These are phyloP conservation scores for Fulvia fulva DNA, from an alignment of 2,329 filamentous ascomycete genomes.

Conservation along the genomic window DNA sequence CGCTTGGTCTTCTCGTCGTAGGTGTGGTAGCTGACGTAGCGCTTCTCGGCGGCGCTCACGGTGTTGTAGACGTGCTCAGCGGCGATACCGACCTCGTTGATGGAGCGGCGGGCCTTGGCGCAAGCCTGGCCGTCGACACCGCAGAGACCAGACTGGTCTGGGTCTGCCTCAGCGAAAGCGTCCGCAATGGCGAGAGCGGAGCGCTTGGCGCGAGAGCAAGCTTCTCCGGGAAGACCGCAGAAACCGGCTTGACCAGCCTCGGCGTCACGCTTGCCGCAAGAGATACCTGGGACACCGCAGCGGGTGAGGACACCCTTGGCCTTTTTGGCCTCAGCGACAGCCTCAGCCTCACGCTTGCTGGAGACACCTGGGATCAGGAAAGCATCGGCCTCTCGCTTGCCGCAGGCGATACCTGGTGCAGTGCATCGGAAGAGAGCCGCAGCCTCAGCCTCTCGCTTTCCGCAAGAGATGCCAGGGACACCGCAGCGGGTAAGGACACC, in stretches of 20 bases:
- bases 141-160: slow-evolving; percentile 33
- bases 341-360: background rate
- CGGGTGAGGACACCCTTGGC: background rate
- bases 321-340: background rate
- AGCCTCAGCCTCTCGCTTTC: background rate
- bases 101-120: slow-evolving; percentile 43
- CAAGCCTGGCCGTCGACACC: slow-evolving; percentile 40
- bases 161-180: slow-evolving; percentile 26
- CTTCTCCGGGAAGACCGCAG: slow-evolving; percentile 19
- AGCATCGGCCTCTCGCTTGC: slow-evolving; percentile 38
- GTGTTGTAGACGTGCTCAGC: slow-evolving; percentile 15
- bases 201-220: slow-evolving; percentile 36
- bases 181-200: slow-evolving; percentile 39
- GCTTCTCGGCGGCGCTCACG: slow-evolving; percentile 22
- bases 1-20: background rate
- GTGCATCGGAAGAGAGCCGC: slow-evolving; percentile 33
- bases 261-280: slow-evolving; percentile 2
- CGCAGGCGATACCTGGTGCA: slow-evolving; percentile 42
- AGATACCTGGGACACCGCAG: slow-evolving; percentile 2
- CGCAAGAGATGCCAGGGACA: slow-evolving; percentile 1
- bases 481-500: background rate
- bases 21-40: background rate
- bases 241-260: slow-evolving; percentile 3
- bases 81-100: slow-evolving; percentile 37
- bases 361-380: slow-evolving; percentile 24